Conservation (phyloP, 345 rosid species). For the Eucalyptus grandis region DNA sequence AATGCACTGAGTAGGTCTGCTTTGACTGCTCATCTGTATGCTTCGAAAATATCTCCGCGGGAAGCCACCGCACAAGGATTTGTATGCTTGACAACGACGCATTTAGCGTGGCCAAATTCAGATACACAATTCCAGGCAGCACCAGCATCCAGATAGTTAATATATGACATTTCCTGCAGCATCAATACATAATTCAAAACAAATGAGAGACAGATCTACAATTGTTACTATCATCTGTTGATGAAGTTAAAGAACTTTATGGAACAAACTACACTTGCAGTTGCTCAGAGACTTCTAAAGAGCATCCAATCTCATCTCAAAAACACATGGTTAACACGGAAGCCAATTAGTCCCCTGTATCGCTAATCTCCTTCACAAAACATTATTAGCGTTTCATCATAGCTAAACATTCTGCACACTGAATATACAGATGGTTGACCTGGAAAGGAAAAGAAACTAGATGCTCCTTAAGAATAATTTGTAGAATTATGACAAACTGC, state of each 20-base stretch:
- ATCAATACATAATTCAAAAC: background rate
- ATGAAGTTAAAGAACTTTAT: background rate
- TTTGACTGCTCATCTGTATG: slow-evolving; percentile 83
- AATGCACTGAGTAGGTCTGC: slow-evolving; percentile 95
- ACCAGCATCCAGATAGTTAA: slow-evolving; percentile 79
- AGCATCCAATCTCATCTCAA: background rate
- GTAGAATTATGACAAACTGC: background rate
- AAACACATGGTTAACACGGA: background rate
- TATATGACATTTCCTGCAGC: slow-evolving; percentile 95
- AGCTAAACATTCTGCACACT: background rate
- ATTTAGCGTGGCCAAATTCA: slow-evolving; percentile 70
- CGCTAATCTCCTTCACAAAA: background rate
- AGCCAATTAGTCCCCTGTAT: background rate
- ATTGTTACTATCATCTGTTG: background rate
- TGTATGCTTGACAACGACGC: slow-evolving; percentile 87
- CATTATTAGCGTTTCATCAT: background rate
- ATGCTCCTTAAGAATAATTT: background rate
- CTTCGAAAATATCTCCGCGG: slow-evolving; percentile 59
- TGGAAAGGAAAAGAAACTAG: background rate
- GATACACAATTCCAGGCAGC: slow-evolving; percentile 98
- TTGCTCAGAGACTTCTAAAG: background rate
- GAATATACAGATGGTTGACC: background rate
- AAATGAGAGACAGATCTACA: background rate
- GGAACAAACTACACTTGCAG: background rate
- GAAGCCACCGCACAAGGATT: slow-evolving; percentile 98